phyloP scores from a whole-genome alignment of 75 land plant genomes.

The Pseudotsuga menziesii region DNA sequence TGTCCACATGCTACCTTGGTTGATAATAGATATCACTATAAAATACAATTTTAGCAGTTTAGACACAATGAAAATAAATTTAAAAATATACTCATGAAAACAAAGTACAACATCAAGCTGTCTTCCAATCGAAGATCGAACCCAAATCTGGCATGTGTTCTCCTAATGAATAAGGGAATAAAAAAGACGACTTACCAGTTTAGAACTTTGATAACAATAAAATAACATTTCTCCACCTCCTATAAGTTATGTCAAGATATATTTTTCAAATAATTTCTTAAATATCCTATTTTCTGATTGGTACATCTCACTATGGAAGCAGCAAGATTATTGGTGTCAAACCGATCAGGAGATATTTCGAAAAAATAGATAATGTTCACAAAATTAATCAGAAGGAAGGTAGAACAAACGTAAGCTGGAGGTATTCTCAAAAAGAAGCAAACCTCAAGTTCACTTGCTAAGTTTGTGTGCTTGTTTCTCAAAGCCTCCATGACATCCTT shows the following conservation, averaged over 20 bases:
- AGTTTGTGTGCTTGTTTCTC: conserved; percentile 85
- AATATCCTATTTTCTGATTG: too few relatives aligned
- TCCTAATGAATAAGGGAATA: neutral
- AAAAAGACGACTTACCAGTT: neutral
- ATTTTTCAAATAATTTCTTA: too few relatives aligned
- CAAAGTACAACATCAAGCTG: too few relatives aligned
- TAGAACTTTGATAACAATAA: too few relatives aligned
- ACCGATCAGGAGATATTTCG: neutral
- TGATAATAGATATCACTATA: too few relatives aligned
- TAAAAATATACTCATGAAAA: too few relatives aligned
- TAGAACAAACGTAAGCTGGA: too few relatives aligned
- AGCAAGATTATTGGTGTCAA: neutral
- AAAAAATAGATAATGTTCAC: neutral
- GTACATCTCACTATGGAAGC: neutral
- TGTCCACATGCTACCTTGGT: too few relatives aligned
- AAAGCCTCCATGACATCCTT: conserved; percentile 97
- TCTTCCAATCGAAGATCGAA: neutral
- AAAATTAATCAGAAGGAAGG: neutral
- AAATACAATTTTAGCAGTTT: too few relatives aligned
- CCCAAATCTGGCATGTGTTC: neutral
- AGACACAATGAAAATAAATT: too few relatives aligned
- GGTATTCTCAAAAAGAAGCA: neutral
- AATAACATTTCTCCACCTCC: too few relatives aligned
- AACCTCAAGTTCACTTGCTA: conserved; percentile 98
- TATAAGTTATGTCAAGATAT: too few relatives aligned